Conservation (phyloP, 768 basidiomycete genomes). For the Lenzites betulinus region DNA sequence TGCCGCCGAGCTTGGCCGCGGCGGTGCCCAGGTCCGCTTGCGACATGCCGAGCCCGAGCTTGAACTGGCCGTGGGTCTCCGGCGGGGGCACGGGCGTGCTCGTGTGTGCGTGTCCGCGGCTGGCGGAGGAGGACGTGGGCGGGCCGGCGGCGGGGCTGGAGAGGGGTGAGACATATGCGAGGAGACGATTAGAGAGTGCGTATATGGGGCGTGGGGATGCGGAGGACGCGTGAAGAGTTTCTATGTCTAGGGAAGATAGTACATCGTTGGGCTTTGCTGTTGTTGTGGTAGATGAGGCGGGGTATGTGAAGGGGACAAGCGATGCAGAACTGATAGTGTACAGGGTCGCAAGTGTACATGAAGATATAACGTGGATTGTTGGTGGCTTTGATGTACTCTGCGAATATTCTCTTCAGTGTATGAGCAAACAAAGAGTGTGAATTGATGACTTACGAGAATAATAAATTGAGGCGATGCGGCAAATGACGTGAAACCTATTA, state of each 20-base stretch:
- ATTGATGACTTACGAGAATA: conserved; percentile 47
- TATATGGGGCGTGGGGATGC: conserved; percentile 51
- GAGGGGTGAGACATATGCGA: conserved; percentile 55
- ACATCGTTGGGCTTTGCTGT: conserved; percentile 39
- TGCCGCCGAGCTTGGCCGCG: conserved; percentile 61
- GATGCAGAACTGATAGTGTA: conserved; percentile 49
- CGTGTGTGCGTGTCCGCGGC: conserved; percentile 18
- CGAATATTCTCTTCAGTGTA: background rate
- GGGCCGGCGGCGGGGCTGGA: conserved; percentile 27
- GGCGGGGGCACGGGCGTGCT: conserved; percentile 11
- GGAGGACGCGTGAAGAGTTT: conserved; percentile 11
- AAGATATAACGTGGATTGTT: conserved; percentile 57
- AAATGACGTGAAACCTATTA: conserved; percentile 47
- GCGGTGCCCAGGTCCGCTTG: conserved; percentile 55
- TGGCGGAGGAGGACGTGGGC: background rate
- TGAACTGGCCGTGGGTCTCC: conserved; percentile 11
- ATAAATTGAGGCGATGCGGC: conserved; percentile 51
- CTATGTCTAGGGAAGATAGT: conserved; percentile 40
- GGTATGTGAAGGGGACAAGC: conserved; percentile 48
- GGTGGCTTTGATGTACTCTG: conserved; percentile 62
- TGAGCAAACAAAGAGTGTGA: background rate
- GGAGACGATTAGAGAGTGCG: conserved; percentile 60
- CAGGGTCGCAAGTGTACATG: conserved; percentile 52
- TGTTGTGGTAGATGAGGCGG: conserved; percentile 27
- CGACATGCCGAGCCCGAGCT: conserved; percentile 36